Percentiles rank a stretch among this genome's conserved stretches.
Conservation (phyloP, 805 yeast genomes). For the Candida schatavii region DNA sequence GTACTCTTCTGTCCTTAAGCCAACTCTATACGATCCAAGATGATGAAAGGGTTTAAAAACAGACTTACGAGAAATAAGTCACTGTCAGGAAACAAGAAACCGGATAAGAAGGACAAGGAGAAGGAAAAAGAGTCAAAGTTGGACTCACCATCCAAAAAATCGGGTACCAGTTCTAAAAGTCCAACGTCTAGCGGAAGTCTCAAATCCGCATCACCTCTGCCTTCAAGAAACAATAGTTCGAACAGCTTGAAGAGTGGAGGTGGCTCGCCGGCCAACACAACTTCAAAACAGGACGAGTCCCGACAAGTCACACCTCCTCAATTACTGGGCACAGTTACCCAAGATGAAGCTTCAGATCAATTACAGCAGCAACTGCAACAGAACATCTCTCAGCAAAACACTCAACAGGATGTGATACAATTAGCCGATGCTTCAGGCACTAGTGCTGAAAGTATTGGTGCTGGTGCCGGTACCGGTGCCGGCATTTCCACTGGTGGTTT, state of each 20-base stretch:
- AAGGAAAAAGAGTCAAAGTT: conserved; percentile 13
- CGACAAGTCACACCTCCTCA: background rate
- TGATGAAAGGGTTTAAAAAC: conserved; percentile 49
- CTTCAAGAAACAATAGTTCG: conserved; percentile 9
- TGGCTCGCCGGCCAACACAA: conserved; percentile 16
- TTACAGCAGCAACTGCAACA: background rate
- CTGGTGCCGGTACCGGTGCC: background rate
- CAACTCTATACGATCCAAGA: conserved; percentile 8
- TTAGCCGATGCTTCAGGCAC: background rate
- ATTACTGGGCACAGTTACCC: background rate
- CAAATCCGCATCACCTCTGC: conserved; percentile 1
- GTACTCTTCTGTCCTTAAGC: background rate
- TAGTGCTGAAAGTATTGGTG: background rate
- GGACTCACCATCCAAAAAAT: conserved; percentile 7
- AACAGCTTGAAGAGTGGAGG: conserved; percentile 5
- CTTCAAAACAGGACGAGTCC: conserved; percentile 15
- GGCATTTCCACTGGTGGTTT: too few relatives aligned
- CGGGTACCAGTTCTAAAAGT: conserved; percentile 12
- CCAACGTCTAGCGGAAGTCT: conserved; percentile 10
- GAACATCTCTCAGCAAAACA: background rate
- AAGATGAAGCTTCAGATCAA: background rate
- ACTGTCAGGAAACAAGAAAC: conserved; percentile 32
- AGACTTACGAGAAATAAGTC: conserved; percentile 42
- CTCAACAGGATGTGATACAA: background rate
- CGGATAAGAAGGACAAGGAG: conserved; percentile 34